phyloP scores from a whole-genome alignment of 176 grass and related monocot species.

The Oryza nivara region DNA sequence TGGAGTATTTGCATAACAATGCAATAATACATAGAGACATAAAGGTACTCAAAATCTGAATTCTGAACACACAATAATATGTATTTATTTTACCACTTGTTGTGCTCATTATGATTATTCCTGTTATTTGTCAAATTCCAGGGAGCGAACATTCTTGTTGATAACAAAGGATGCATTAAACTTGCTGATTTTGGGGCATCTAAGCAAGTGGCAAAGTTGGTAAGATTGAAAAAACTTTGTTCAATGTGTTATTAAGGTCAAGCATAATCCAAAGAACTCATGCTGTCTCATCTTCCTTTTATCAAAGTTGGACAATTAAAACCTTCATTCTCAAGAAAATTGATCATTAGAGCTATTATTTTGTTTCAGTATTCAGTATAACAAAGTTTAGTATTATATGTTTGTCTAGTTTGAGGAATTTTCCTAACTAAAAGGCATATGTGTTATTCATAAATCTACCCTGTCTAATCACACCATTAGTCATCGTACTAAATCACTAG shows the following conservation, averaged over 20 bases:
- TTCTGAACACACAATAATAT: conserved; percentile 10
- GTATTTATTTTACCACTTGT: background rate
- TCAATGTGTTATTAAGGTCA: conserved; percentile 20
- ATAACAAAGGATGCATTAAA: conserved; percentile 99
- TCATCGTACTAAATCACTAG: background rate
- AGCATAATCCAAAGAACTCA: background rate
- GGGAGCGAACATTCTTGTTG: conserved; percentile 99
- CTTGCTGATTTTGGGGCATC: conserved; percentile 99
- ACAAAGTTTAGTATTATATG: background rate
- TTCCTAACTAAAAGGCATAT: background rate
- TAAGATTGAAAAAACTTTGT: conserved; percentile 36
- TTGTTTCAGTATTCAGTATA: background rate
- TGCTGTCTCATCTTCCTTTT: background rate
- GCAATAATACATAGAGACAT: conserved; percentile 99
- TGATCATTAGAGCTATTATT: conserved; percentile 15
- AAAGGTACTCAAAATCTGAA: conserved; percentile 61
- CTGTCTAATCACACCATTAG: background rate
- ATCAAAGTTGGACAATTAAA: conserved; percentile 8
- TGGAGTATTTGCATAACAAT: conserved; percentile 97
- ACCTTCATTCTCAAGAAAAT: background rate
- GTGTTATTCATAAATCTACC: background rate
- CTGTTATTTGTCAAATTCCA: conserved; percentile 44
- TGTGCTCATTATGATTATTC: conserved; percentile 20
- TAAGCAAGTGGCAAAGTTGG: conserved; percentile 96
- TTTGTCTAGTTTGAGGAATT: background rate